Evolutionary conservation across 768 basidiomycete genomes (phyloP).

Genomic region (Phanerochaete sordida): DNA sequence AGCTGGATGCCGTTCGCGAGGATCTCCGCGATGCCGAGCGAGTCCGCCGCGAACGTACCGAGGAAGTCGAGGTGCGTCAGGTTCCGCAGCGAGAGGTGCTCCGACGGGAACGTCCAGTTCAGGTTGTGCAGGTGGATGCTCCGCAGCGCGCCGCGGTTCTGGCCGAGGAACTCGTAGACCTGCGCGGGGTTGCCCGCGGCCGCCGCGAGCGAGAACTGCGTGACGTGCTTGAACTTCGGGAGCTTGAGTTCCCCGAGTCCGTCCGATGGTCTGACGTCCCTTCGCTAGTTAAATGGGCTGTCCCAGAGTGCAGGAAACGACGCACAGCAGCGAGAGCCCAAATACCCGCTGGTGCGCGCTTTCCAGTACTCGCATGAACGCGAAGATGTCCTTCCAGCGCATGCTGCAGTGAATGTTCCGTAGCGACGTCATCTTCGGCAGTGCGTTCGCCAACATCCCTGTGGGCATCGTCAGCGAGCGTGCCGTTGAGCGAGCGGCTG

Average conservation of each 20-base stretch:
- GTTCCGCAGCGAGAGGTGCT: constrained; percentile 54
- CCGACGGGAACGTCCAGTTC: constrained; percentile 54
- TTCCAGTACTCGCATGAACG: constrained; percentile 52
- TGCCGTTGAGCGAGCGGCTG: not conserved
- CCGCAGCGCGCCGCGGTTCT: constrained; percentile 50
- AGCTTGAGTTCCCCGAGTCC: constrained; percentile 26
- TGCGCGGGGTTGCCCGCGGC: constrained; percentile 37
- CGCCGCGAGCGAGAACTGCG: constrained; percentile 55
- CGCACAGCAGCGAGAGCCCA: constrained; percentile 46
- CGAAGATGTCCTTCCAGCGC: constrained; percentile 46
- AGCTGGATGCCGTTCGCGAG: constrained; percentile 60
- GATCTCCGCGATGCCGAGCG: constrained; percentile 54
- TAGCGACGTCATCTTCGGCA: constrained; percentile 59
- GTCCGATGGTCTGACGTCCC: constrained; percentile 21
- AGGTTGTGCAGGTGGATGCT: constrained; percentile 52
- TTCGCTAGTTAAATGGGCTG: not conserved
- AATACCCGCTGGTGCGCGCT: constrained; percentile 47
- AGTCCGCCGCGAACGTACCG: constrained; percentile 48
- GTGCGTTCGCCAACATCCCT: constrained; percentile 70
- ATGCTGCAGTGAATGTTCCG: constrained; percentile 61
- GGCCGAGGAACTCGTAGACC: constrained; percentile 45
- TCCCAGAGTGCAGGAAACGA: not conserved
- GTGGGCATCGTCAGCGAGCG: not conserved
- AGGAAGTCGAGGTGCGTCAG: constrained; percentile 62
- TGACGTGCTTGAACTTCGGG: constrained; percentile 38